Conservation (phyloP, 257 asterid species). For the Scutellaria minor region DNA sequence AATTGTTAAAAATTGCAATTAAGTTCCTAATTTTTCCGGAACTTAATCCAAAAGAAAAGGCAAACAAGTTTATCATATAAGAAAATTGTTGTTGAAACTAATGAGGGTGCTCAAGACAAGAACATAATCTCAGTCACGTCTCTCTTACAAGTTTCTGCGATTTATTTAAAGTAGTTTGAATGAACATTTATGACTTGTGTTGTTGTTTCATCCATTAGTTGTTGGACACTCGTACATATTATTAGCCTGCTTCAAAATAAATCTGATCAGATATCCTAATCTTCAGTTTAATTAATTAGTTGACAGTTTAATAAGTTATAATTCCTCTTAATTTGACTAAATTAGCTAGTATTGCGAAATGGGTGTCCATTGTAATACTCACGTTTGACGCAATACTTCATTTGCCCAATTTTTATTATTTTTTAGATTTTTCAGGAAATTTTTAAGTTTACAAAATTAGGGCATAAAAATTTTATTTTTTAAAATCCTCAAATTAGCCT, state of each 20-base stretch:
- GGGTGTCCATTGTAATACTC: too few relatives aligned
- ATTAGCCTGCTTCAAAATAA: neutral
- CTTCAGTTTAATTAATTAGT: too few relatives aligned
- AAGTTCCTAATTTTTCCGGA: too few relatives aligned
- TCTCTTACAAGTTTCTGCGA: neutral
- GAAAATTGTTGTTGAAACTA: neutral
- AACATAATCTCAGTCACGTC: slow-evolving; percentile 20
- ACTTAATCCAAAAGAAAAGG: neutral
- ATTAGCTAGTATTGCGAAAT: too few relatives aligned
- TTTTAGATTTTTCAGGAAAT: too few relatives aligned
- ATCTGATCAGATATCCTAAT: neutral
- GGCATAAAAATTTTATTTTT: too few relatives aligned
- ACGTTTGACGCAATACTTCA: neutral
- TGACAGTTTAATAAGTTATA: too few relatives aligned
- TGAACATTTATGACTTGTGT: neutral
- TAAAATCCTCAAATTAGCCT: too few relatives aligned
- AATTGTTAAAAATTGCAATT: too few relatives aligned
- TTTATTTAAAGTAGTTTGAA: too few relatives aligned
- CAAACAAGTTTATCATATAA: slow-evolving; percentile 23
- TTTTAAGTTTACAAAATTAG: too few relatives aligned
- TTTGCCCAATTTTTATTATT: neutral
- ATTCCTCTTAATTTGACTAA: too few relatives aligned
- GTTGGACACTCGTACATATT: neutral
- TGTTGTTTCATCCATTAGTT: slow-evolving; percentile 1
- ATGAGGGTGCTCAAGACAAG: slow-evolving; percentile 9